Evolutionary conservation across 306 rosid genomes (phyloP).

Genomic region (Cicer cuneatum): DNA sequence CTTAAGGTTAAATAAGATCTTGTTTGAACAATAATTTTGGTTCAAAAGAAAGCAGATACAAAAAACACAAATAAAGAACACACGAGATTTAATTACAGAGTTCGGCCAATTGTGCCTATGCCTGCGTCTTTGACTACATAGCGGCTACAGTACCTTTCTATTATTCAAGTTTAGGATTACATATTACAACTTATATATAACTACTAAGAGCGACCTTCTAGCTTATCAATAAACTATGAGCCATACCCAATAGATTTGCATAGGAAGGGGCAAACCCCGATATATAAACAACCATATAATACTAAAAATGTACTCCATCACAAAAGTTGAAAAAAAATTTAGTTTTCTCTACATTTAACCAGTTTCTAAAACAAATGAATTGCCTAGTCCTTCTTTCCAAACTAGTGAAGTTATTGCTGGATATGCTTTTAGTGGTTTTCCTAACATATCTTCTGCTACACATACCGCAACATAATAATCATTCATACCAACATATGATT

Average conservation of each 20-base stretch:
- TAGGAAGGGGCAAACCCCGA: slow-evolving; percentile 8
- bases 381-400: slow-evolving; percentile 3
- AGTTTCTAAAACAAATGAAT: background rate
- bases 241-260: too few species aligned
- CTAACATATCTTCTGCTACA: slow-evolving; percentile 2
- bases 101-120: too few species aligned
- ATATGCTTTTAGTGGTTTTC: slow-evolving; percentile 6
- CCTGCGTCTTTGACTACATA: too few species aligned
- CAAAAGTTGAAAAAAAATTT: slow-evolving; percentile 9
- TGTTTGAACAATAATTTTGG: too few species aligned
- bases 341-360: slow-evolving; percentile 13
- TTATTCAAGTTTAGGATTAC: too few species aligned
- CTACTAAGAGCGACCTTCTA: too few species aligned
- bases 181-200: too few species aligned
- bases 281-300: background rate
- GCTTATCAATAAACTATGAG: too few species aligned
- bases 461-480: background rate
- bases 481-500: background rate
- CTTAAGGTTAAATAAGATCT: background rate
- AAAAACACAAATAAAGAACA: too few species aligned
- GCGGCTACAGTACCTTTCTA: too few species aligned
- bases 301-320: slow-evolving; percentile 1
- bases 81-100: too few species aligned
- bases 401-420: background rate
- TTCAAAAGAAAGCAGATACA: too few species aligned